A percentile compares a stretch with the other conserved stretches of the same genome.
These are phyloP conservation scores for Wickerhamiella musiphila DNA, from an alignment of 805 yeast genomes.

Conservation along the genomic window DNA sequence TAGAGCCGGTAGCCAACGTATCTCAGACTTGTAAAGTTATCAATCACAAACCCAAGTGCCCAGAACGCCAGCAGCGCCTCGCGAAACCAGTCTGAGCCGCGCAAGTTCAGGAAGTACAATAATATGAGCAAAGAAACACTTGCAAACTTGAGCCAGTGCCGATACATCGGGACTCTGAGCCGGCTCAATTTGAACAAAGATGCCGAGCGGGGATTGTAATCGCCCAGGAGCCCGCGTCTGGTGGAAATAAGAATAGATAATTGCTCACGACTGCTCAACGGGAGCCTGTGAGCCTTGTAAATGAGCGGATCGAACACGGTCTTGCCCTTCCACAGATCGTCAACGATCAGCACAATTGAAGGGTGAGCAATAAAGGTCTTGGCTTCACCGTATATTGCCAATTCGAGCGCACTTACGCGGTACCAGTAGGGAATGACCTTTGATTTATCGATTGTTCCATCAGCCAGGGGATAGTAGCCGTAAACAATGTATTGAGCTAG, in stretches of 20 bases:
- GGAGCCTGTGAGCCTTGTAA: conserved; percentile 21
- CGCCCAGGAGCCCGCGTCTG: conserved; percentile 21
- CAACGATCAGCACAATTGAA: conserved; percentile 29
- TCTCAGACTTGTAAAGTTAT: conserved; percentile 27
- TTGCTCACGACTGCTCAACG: conserved; percentile 13
- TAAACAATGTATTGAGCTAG: conserved; percentile 30
- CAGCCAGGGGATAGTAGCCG: conserved; percentile 30
- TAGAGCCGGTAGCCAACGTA: conserved; percentile 31
- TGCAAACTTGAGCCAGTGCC: conserved; percentile 19
- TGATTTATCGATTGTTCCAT: conserved; percentile 17
- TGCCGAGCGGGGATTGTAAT: conserved; percentile 22
- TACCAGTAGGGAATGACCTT: conserved; percentile 20
- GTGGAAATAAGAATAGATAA: conserved; percentile 15
- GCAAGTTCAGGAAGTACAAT: conserved; percentile 18
- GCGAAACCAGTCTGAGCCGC: too few relatives aligned
- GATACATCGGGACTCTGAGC: conserved; percentile 24
- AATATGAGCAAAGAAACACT: conserved; percentile 20
- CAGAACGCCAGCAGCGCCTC: conserved; percentile 29
- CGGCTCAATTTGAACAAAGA: conserved; percentile 23
- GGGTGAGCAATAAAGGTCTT: conserved; percentile 37
- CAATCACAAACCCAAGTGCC: conserved; percentile 31
- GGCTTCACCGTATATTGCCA: conserved; percentile 35
- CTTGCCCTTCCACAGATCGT: conserved; percentile 36
- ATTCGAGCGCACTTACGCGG: conserved; percentile 31
- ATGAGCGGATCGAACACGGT: conserved; percentile 25